Base-by-base conservation (phyloP, 202 grass and related monocot genomes). In the Elaeis oleifera region DNA sequence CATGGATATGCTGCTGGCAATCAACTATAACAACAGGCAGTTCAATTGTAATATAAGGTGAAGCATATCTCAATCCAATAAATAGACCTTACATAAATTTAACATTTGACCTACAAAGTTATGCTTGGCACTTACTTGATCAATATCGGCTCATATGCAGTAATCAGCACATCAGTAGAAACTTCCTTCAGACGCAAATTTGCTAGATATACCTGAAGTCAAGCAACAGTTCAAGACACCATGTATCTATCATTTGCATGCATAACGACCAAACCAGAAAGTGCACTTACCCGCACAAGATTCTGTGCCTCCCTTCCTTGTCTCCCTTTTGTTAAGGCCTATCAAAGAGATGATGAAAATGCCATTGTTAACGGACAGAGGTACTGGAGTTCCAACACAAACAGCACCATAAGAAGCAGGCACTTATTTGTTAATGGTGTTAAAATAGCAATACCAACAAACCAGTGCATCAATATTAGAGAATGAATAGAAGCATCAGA, bases 221-320 rank as follows among this genome's bases (percentile, higher is more conserved):
- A 75, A 39, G 18, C 13, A 61, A 23, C 26, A 52, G 16, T n/a
- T 53, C 23, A 31, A 25, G 19, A 31, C 58, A 15, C 18, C 5
- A 63, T 55, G 17, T 44, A 16, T 55, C 17, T 29, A 56, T 18
- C 2, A 23, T 76, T 24, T 50, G 25, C 49, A 79, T 27, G 23
- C 50, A 44, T 3, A 67, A 16, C 49, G 28, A 79, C 19, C 0
- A 58, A 54, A n/a, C 13, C 48, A 79, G 44, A 24, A 72, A 39
- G 18, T 71, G 23, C 54, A 83, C 81, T 90, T 64, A 96, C 87
- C 63, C 76, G 69, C 59, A 96, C 79, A 55, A 83, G 73, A 67
- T 90, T 96, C 66, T 81, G 86, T 54, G 87, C 81, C 67, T 90
- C 87, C 64, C 79, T 85, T 48, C 91, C 79, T 85, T 96, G 91